Evolutionary conservation across 192 early-diverging fungal species (phyloP).

Genomic region (Spinellus fusiger): DNA sequence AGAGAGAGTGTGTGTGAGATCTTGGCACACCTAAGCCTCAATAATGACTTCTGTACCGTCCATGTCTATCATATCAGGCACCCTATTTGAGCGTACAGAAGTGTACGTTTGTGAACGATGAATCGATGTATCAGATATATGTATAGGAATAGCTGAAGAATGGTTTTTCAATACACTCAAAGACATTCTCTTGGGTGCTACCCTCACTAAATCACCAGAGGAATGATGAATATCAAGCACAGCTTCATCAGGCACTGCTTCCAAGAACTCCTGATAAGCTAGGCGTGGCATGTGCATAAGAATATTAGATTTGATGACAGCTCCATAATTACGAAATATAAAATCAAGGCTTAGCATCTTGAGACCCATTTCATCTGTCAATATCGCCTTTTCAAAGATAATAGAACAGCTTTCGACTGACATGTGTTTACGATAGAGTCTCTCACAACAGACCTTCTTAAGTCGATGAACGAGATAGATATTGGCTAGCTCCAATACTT

Average conservation of each 20-base stretch:
- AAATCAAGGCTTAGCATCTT: slow-evolving; percentile 41
- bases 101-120: neutral
- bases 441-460: slow-evolving; percentile 48
- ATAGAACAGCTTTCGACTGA: slow-evolving; percentile 43
- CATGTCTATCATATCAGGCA: neutral
- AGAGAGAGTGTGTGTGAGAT: too few species aligned
- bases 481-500: slow-evolving; percentile 53
- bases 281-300: slow-evolving; percentile 35
- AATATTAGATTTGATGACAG: slow-evolving; percentile 45
- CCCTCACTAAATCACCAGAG: neutral
- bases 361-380: slow-evolving; percentile 47
- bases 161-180: neutral
- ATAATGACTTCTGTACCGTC: neutral
- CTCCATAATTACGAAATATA: slow-evolving; percentile 48
- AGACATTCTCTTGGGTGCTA: neutral
- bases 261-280: slow-evolving; percentile 37
- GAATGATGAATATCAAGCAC: slow-evolving; percentile 31
- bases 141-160: neutral
- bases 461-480: slow-evolving; percentile 50
- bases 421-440: slow-evolving; percentile 40
- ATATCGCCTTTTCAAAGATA: slow-evolving; percentile 49
- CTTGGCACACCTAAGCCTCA: too few species aligned
- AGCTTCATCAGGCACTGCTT: slow-evolving; percentile 44
- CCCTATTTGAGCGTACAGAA: neutral
- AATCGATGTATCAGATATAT: neutral